phyloP scores from a whole-genome alignment of 2,329 filamentous ascomycete genomes.

The Shiraia sp. region DNA sequence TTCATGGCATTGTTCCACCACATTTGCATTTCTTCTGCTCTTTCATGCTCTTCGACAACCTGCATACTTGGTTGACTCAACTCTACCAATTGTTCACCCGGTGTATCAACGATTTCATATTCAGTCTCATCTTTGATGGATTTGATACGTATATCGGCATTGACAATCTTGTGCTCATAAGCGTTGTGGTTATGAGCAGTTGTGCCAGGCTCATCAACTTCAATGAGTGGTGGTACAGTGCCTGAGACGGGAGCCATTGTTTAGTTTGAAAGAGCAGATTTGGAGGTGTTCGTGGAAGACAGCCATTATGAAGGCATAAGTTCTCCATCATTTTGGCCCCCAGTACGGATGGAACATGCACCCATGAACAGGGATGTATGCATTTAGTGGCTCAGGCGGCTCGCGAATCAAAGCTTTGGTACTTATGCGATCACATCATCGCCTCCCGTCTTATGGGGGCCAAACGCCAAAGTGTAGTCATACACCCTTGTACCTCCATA shows the following conservation, averaged over 20 bases:
- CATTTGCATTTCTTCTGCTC: constrained; percentile 31
- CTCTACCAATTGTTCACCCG: constrained; percentile 2
- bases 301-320: constrained; percentile 13
- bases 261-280: constrained; percentile 8
- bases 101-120: background rate
- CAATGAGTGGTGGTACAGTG: constrained; percentile 7
- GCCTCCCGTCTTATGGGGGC: too few species aligned
- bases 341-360: constrained; percentile 21
- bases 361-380: constrained; percentile 6
- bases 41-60: constrained; percentile 19
- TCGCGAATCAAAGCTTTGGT: constrained; percentile 1
- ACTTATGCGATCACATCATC: constrained; percentile 2
- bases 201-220: constrained; percentile 20
- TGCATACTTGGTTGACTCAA: constrained; percentile 6
- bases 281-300: constrained; percentile 19
- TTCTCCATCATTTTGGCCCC: constrained; percentile 32
- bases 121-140: constrained; percentile 20
- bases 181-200: constrained; percentile 18
- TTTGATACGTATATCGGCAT: constrained; percentile 29
- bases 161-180: constrained; percentile 24
- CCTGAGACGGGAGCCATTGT: constrained; percentile 14
- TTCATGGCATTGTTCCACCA: constrained; percentile 40
- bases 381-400: background rate
- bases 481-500: too few species aligned
- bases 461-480: background rate